phyloP scores from a whole-genome alignment of 163 green algal species.

The Chlorella variabilis region DNA sequence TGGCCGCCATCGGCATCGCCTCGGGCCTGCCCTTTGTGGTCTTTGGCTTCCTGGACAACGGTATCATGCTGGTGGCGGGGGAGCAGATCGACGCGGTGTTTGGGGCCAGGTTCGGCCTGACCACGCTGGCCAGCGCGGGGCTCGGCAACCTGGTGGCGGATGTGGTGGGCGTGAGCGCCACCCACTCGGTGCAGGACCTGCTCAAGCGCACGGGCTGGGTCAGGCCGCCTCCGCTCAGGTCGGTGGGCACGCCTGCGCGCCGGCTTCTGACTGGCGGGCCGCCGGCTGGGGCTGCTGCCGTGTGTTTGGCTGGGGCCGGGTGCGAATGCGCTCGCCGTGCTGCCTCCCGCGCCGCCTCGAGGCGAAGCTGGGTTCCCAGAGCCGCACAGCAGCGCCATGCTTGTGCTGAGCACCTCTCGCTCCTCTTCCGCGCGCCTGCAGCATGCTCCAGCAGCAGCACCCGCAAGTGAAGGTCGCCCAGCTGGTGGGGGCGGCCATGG shows the following conservation, averaged over 20 bases:
- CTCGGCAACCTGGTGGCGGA: constrained; percentile 81
- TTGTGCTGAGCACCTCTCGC: too few relatives aligned
- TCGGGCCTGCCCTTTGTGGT: constrained; percentile 62
- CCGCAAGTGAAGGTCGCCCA: constrained; percentile 41
- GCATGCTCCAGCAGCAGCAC: constrained; percentile 54
- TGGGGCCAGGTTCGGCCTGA: constrained; percentile 62
- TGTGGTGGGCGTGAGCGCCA: constrained; percentile 70
- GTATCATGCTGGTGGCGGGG: constrained; percentile 58
- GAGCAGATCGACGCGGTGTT: constrained; percentile 51
- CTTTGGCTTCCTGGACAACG: constrained; percentile 63
- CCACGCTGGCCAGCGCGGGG: constrained; percentile 76
- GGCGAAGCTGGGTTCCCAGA: too few relatives aligned
- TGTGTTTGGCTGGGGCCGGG: too few relatives aligned
- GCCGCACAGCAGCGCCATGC: too few relatives aligned
- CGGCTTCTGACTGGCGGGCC: too few relatives aligned
- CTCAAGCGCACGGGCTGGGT: constrained; percentile 27
- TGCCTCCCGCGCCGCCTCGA: too few relatives aligned
- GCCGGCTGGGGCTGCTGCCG: too few relatives aligned
- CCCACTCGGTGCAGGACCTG: constrained; percentile 68
- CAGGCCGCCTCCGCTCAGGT: constrained; percentile 33
- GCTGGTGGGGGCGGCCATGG: constrained; percentile 58
- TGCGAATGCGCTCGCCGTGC: too few relatives aligned
- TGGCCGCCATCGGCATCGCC: constrained; percentile 45
- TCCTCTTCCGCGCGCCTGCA: too few relatives aligned
- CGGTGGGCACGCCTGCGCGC: background rate